Base-by-base conservation (phyloP, 345 rosid genomes). In the Cardamine occulta region DNA sequence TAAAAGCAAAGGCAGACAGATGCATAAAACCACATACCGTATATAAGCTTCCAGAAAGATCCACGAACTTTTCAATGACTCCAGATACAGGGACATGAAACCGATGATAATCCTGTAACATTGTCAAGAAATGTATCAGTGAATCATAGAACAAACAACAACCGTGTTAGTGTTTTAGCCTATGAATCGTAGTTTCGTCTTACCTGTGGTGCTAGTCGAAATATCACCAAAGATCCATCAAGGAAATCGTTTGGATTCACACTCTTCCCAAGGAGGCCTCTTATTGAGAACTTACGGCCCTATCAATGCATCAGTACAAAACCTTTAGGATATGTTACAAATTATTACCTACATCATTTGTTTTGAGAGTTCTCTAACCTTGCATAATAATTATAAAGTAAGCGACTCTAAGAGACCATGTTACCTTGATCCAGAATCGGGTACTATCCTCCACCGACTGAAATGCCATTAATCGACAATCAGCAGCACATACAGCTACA, bases 151-250 rank as follows among this genome's bases (percentile, higher is more conserved):
- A 66, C 8, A 28, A 52, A 40, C 34, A 24, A 32, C 12, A 12
- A 51, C n/a, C 42, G 7, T 24, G 32, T 63, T 56, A 15, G 13
- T 59, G 23, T 21, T 26, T 49, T 26, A 18, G 71, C 21, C 19
- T 66, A 17, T 37, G 59, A 1, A 24, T 29, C 39, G 8, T 61
- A 15, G 47, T 28, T 32, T 52, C 58, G 39, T 31, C 19, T 15
- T 71, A 91, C 98, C 94, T 93, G 98, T 21, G 96, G 98, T 5
- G 98, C 98, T 87, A 94, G 81, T 59, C 97, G 80, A 69, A 91
- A 91, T 81, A 91, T 89, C 80, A 94, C 91, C 82, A 94, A 59
- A 76, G 85, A 72, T 78, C 97, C 97, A 81, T 89, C 87, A 72
- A 83, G 18, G 64, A 91, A 91, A 34, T 82, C 55, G 57, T 77